Evolutionary conservation across 2,329 filamentous ascomycete genomes (phyloP).

Genomic region (Aspergillus persii): DNA sequence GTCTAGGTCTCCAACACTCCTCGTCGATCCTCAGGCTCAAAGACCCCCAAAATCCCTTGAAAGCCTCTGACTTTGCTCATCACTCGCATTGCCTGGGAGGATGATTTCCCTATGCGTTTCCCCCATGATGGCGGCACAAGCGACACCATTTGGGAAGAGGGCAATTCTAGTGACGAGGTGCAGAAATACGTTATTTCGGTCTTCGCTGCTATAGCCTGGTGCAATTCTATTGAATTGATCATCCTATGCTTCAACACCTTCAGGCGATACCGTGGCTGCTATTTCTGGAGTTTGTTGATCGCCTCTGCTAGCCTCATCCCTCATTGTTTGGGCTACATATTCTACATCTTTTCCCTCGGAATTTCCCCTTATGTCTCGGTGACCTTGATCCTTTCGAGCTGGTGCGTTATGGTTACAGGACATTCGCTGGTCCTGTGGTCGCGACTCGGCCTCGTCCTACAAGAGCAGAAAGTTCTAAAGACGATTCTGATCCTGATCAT

Average conservation of each 20-base stretch:
- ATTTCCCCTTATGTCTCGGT: slow-evolving; percentile 29
- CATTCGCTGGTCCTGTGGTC: slow-evolving; percentile 48
- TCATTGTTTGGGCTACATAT: slow-evolving; percentile 40
- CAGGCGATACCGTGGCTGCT: slow-evolving; percentile 39
- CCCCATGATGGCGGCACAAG: not conserved
- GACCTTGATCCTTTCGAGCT: slow-evolving; percentile 37
- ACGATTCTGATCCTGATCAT: slow-evolving; percentile 42
- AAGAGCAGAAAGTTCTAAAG: slow-evolving; percentile 29
- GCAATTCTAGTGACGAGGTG: not conserved
- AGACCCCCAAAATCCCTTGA: not conserved
- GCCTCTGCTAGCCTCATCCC: slow-evolving; percentile 38
- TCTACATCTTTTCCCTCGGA: slow-evolving; percentile 38
- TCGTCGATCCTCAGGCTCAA: not conserved
- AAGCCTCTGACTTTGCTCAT: not conserved
- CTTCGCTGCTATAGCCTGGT: slow-evolving; percentile 43
- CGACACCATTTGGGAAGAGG: not conserved
- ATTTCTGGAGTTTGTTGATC: slow-evolving; percentile 46
- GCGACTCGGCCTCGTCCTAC: slow-evolving; percentile 43
- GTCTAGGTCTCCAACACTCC: not conserved
- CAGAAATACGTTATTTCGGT: slow-evolving; percentile 28
- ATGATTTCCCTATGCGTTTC: not conserved
- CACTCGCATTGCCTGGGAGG: not conserved
- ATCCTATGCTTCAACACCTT: slow-evolving; percentile 45
- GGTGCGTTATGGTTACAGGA: slow-evolving; percentile 43
- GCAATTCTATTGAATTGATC: slow-evolving; percentile 46